phyloP scores from a whole-genome alignment of 768 basidiomycete species.

The Pleurotus sapidus region DNA sequence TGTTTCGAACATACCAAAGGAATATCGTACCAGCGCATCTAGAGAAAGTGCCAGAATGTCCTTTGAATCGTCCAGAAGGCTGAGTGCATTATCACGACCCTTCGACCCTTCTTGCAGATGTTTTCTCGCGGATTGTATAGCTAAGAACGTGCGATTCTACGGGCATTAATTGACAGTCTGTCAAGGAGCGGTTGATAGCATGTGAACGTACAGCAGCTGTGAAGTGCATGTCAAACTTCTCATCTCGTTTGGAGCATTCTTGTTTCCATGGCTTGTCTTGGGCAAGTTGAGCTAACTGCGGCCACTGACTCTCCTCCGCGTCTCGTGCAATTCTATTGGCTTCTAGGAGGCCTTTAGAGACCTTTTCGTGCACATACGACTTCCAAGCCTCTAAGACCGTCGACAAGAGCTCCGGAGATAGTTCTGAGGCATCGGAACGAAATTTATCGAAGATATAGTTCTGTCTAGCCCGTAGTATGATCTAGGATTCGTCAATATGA shows the following conservation, averaged over 20 bases:
- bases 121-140: conserved; percentile 48
- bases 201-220: conserved; percentile 62
- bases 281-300: conserved; percentile 40
- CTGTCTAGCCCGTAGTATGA: conserved; percentile 88
- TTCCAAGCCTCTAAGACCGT: conserved; percentile 64
- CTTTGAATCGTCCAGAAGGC: conserved; percentile 68
- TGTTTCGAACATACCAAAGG: conserved; percentile 1
- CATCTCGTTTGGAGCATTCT: conserved; percentile 73
- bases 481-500: conserved; percentile 44
- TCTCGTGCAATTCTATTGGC: conserved; percentile 39
- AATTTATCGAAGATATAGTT: conserved; percentile 68
- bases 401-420: conserved; percentile 58
- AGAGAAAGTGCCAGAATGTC: conserved; percentile 74
- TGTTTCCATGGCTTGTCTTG: conserved; percentile 63
- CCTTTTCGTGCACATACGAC: conserved; percentile 56
- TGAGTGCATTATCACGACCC: conserved; percentile 42
- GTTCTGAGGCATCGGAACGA: conserved; percentile 44
- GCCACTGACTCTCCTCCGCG: conserved; percentile 53
- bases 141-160: conserved; percentile 48
- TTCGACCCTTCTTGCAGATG: conserved; percentile 38
- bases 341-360: conserved; percentile 62
- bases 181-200: conserved; percentile 3
- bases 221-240: conserved; percentile 92
- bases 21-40: conserved; percentile 63
- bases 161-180: background rate